Evolutionary conservation across 2,329 filamentous ascomycete genomes (phyloP).

Genomic region (Clarireedia homoeocarpa): DNA sequence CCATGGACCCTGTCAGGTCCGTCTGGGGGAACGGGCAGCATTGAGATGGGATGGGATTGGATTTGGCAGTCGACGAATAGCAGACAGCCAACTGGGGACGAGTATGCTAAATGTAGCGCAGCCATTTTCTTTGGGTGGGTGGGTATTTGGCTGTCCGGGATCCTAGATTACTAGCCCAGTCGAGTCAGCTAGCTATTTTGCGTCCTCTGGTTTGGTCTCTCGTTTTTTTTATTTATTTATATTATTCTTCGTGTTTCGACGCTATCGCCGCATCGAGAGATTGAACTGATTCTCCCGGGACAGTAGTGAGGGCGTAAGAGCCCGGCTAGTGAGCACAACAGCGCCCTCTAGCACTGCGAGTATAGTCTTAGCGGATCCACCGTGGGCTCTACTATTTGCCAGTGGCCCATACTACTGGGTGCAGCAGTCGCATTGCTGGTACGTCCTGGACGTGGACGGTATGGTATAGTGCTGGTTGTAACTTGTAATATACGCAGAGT

Average conservation of each 20-base stretch:
- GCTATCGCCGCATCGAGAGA: too few relatives aligned
- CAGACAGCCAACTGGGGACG: background rate
- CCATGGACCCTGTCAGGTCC: constrained; percentile 2
- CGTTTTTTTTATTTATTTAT: too few relatives aligned
- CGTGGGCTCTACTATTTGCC: background rate
- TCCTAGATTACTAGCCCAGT: background rate
- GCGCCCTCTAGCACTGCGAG: too few relatives aligned
- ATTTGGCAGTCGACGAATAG: constrained; percentile 3
- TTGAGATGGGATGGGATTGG: constrained; percentile 21
- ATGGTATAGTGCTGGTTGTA: background rate
- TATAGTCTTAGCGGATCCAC: too few relatives aligned
- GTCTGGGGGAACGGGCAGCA: constrained; percentile 21
- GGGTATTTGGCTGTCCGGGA: background rate
- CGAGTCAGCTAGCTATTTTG: too few relatives aligned
- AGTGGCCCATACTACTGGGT: background rate
- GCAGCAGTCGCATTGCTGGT: background rate
- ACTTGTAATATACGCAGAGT: background rate
- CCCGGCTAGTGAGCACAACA: too few relatives aligned
- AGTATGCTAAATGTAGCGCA: constrained; percentile 17
- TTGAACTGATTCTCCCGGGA: too few relatives aligned
- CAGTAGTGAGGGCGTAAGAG: too few relatives aligned
- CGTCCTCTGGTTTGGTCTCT: too few relatives aligned
- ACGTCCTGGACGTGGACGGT: background rate
- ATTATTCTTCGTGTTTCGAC: too few relatives aligned
- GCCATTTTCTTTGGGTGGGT: background rate